phyloP scores from a whole-genome alignment of 192 early-diverging fungal species.

The Endogone sp. region DNA sequence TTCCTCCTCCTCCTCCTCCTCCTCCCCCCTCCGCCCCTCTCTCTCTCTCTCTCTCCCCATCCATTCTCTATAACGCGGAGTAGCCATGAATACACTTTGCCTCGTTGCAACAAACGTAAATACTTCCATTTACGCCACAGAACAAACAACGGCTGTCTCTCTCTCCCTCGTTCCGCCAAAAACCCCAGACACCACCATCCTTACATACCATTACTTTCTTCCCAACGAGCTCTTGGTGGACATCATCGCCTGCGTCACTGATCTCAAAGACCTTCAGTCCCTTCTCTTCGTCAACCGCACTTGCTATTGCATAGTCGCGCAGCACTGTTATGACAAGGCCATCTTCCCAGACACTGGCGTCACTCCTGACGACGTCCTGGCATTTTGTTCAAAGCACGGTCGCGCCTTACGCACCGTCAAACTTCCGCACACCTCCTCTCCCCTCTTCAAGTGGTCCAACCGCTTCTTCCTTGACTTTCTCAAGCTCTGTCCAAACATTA shows the following conservation, averaged over 20 bases:
- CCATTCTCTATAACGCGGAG: no score
- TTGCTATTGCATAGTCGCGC: conserved; percentile 12
- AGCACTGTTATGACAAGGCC: conserved; percentile 10
- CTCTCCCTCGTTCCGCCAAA: no score
- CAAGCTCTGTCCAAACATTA: conserved; percentile 12
- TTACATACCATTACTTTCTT: not conserved
- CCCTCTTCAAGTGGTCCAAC: conserved; percentile 2
- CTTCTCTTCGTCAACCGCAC: conserved; percentile 18
- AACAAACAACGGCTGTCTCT: no score
- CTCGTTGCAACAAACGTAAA: no score
- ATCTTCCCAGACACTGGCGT: conserved; percentile 16
- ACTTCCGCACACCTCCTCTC: conserved; percentile 4
- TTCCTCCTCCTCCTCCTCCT: no score
- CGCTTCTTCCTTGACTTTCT: conserved; percentile 8
- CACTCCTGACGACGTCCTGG: conserved; percentile 9
- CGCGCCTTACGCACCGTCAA: conserved; percentile 13
- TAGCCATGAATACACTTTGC: no score
- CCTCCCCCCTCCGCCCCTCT: no score
- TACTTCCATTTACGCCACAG: no score
- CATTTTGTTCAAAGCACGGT: conserved; percentile 21
- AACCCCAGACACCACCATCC: no score
- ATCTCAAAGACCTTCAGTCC: not conserved
- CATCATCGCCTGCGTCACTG: conserved; percentile 7
- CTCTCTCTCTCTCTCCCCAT: no score
- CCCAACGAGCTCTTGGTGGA: conserved; percentile 26